A percentile compares a stretch with the other conserved stretches of the same genome.
Conservation (phyloP, 495 filamentous ascomycete genomes). For the Hypoxylon lienhwacheense region DNA sequence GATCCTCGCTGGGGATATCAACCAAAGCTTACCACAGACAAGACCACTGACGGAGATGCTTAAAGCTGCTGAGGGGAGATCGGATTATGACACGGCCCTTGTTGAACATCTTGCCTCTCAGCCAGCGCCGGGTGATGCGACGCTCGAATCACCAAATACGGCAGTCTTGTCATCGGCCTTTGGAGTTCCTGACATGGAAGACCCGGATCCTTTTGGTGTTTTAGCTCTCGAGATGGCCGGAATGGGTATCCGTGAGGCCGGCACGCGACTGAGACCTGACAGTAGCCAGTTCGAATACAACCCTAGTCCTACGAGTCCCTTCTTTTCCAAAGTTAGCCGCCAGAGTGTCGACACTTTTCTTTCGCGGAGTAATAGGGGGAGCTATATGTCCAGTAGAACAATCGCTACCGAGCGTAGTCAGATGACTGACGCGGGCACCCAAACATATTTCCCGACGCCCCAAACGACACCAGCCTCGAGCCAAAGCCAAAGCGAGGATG, state of each 20-base stretch:
- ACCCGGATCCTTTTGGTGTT: slow-evolving; percentile 88
- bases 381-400: slow-evolving; percentile 59
- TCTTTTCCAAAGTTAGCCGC: slow-evolving; percentile 68
- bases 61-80: slow-evolving; percentile 81
- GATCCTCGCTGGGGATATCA: slow-evolving; percentile 77
- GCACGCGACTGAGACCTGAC: slow-evolving; percentile 66
- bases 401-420: slow-evolving; percentile 63
- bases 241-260: slow-evolving; percentile 83
- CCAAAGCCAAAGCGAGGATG: slow-evolving; percentile 51
- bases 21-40: slow-evolving; percentile 65
- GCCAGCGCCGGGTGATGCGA: slow-evolving; percentile 73
- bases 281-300: slow-evolving; percentile 79
- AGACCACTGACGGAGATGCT: slow-evolving; percentile 73
- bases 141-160: slow-evolving; percentile 55
- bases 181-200: slow-evolving; percentile 73
- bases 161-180: slow-evolving; percentile 53
- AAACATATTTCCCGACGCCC: slow-evolving; percentile 57
- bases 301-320: slow-evolving; percentile 73
- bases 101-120: slow-evolving; percentile 53
- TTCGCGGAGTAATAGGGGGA: slow-evolving; percentile 66
- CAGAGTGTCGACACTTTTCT: slow-evolving; percentile 66
- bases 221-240: slow-evolving; percentile 81
- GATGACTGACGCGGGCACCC: slow-evolving; percentile 58
- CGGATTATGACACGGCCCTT: slow-evolving; percentile 64
- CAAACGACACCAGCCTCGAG: slow-evolving; percentile 49